Percentiles rank a stretch among this genome's conserved stretches.
phyloP scores from a whole-genome alignment of 495 filamentous ascomycete genomes.

The Podospora australis region DNA sequence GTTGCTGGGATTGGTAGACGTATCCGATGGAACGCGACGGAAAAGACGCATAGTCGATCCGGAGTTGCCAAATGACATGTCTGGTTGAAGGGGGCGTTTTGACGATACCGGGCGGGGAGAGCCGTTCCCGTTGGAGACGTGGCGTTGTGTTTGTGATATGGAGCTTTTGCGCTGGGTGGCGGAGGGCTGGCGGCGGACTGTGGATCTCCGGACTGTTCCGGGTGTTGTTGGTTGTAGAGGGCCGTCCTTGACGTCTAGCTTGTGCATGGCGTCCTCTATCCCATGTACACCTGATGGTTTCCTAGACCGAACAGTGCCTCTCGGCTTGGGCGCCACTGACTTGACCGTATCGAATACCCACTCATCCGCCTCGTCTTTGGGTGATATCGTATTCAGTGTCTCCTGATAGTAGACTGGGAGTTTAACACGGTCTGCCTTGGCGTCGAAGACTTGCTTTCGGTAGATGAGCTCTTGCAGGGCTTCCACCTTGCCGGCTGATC shows the following conservation, averaged over 20 bases:
- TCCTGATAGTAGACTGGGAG: conserved; percentile 85
- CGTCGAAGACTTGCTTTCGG: conserved; percentile 73
- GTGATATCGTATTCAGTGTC: conserved; percentile 69
- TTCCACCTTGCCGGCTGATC: conserved; percentile 76
- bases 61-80: conserved; percentile 85
- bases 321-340: conserved; percentile 37
- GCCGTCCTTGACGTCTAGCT: conserved; percentile 53
- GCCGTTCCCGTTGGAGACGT: conserved; percentile 29
- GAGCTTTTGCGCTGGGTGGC: conserved; percentile 29
- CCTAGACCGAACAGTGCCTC: conserved; percentile 42
- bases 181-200: conserved; percentile 49
- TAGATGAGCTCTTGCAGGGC: conserved; percentile 80
- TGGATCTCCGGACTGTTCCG: conserved; percentile 44
- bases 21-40: conserved; percentile 71
- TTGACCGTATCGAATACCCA: conserved; percentile 99
- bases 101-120: conserved; percentile 48
- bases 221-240: conserved; percentile 47
- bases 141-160: conserved; percentile 13
- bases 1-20: conserved; percentile 41
- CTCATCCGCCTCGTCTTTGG: conserved; percentile 66
- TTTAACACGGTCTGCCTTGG: conserved; percentile 50
- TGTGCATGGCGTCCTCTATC: conserved; percentile 51
- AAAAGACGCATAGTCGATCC: conserved; percentile 86
- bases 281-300: conserved; percentile 46
- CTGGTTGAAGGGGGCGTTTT: conserved; percentile 71